phyloP scores from a whole-genome alignment of 2,329 filamentous ascomycete species.

The Curvularia sp. region DNA sequence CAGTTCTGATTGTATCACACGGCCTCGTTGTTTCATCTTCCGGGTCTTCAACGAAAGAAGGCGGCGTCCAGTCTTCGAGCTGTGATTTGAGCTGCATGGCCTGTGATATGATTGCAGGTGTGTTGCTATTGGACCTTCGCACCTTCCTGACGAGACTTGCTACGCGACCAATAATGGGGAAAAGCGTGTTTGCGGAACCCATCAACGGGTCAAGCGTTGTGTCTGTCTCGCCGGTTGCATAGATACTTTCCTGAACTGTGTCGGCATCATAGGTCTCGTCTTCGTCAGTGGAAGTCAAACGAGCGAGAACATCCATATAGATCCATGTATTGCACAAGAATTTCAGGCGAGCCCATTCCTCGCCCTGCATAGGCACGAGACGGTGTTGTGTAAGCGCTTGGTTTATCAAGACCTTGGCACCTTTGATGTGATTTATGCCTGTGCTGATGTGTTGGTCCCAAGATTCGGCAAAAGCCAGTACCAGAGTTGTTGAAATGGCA shows the following conservation, averaged over 20 bases:
- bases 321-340: conserved; percentile 76
- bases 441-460: conserved; percentile 75
- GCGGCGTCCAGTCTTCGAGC: conserved; percentile 68
- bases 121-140: conserved; percentile 62
- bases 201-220: conserved; percentile 73
- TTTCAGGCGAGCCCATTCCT: conserved; percentile 60
- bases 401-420: conserved; percentile 69
- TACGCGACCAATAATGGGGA: conserved; percentile 71
- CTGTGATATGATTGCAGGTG: conserved; percentile 66
- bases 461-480: conserved; percentile 72
- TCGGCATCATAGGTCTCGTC: conserved; percentile 64
- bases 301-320: conserved; percentile 76
- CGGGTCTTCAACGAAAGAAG: conserved; percentile 64
- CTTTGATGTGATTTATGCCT: conserved; percentile 73
- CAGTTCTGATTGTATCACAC: conserved; percentile 70
- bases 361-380: conserved; percentile 51
- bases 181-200: conserved; percentile 72
- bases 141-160: conserved; percentile 71
- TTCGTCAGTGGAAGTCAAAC: conserved; percentile 68
- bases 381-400: conserved; percentile 62
- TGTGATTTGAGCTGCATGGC: conserved; percentile 67
- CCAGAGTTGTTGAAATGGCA: conserved; percentile 73
- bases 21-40: conserved; percentile 70
- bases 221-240: conserved; percentile 48
- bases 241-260: conserved; percentile 48